Base-by-base conservation (phyloP, 73 alveolate genomes). In the Paramecium sexaurelia region DNA sequence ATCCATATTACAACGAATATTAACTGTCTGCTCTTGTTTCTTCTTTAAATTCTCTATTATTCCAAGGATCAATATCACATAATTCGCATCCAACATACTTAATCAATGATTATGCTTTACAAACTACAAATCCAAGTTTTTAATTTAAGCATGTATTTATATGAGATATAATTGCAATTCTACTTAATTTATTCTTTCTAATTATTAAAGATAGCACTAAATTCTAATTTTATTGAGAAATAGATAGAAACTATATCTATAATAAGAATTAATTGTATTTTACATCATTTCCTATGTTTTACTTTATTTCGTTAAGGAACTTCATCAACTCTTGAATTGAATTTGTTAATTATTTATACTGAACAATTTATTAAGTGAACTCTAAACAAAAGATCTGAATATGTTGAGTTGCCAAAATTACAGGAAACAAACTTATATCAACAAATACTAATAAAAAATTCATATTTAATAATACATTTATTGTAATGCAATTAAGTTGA, bases 41-140 rank as follows among this genome's bases (percentile, higher is more conserved):
- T 8, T 61, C 83, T 6, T 61, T 61, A n/a, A 61, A 61, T 61
- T 61, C 83, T 61, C 83, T 24, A 32, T 61, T 61, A 6, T 61
- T 61, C 83, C 83, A 61, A 61, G 83, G 51, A 29, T 61, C 83
- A 26, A 61, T 61, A 61, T 61, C 83, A 61, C 47, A 11, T 61
- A 61, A 61, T 29, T 61, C 83, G 5, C 83, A 61, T 26, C 83
- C 83, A 15, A 61, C 26, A 61, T 61, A 32, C 13, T 61, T 61
- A 9, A 61, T 32, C 47, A 61, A 32, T 61, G 83, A 20, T 8
- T 61, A 32, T 13, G 43, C 7, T 8, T 26, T 5, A 32, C 83
- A 61, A 61, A 7, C 1, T 8, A 61, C 10, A 26, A 61, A 61
- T 32, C 83, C 83, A 22, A 26, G 9, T 6, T 24, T 61, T 5